Base-by-base conservation (phyloP, 495 filamentous ascomycete genomes). In the Venustampulla echinocandica region DNA sequence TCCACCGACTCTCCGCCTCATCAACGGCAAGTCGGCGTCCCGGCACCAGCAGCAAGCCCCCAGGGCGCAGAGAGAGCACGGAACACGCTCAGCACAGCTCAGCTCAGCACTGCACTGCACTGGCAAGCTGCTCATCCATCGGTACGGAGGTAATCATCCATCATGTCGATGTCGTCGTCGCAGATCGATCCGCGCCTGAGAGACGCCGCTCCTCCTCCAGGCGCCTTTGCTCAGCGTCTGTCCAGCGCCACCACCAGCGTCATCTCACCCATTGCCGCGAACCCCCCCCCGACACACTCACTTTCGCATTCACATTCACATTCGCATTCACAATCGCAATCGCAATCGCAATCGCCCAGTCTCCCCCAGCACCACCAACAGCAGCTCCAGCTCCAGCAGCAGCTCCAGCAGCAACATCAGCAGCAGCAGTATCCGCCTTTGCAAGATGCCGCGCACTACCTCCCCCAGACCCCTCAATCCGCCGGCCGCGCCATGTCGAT, bases 381-480 rank as follows among this genome's bases (percentile, higher is more conserved):
- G n/a, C n/a, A n/a, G n/a, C n/a, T n/a, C n/a, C n/a, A n/a, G n/a
- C n/a, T n/a, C n/a, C n/a, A n/a, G n/a, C n/a, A n/a, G n/a, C n/a
- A n/a, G n/a, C n/a, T n/a, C n/a, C n/a, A n/a, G n/a, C n/a, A n/a
- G n/a, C n/a, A n/a, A n/a, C n/a, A n/a, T n/a, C n/a, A n/a, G n/a
- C n/a, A n/a, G n/a, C 42, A 22, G 7, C 49, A 46, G 10, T 49
- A 54, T 30, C 51, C 38, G 20, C 28, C 45, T 11, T 21, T 42
- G 15, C 51, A 39, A 24, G 42, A 46, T 14, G 46, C 24, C 18
- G 40, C 39, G 1, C 40, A 44, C 17, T 55, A 50, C 27, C 18
- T 49, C 1, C 52, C 52, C n/a, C 48, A 50, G 14, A 55, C 49
- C 14, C 56, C 56, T 11, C 49, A 50, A 15, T 47, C 56, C 3